Evolutionary conservation across 805 yeast genomes (phyloP), one percentile per base, ranked within the genome.

Genomic region (Blastobotrys muscicola): DNA sequence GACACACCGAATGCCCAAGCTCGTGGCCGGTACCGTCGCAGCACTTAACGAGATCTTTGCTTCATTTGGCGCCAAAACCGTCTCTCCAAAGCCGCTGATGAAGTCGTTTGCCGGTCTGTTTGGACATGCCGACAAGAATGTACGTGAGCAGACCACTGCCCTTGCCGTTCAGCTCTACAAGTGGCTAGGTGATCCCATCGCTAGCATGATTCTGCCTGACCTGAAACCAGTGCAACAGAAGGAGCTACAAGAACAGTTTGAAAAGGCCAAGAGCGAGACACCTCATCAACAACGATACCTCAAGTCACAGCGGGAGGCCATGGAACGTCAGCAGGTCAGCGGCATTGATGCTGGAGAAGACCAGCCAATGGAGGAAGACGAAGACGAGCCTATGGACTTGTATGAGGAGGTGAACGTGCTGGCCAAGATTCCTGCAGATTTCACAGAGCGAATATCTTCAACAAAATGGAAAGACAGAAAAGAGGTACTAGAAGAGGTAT

Each of bases 141-240:
- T 92, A 6, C 75, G 98, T 56, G 74, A 78, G 1, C 94, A 84
- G 57, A 76, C 96, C 2, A 71, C 80, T 4, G 68, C 70, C 36
- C 67, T 90, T 50, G 69, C 87, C 0, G 76, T 85, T 3, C 83
- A 78, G 44, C 57, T 89, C 23, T 78, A 79, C 59, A 75, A 76
- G 45, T 84, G 92, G 82, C 71, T 82, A 58, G 92, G 94, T 2
- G 74, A 65, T 14, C 60, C 76, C 0, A 64, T 85, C 34, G 78
- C 78, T 42, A 69, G 71, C 11, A 58, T 79, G 0, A 63, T 86
- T 33, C 74, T 85, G 44, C 74, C 81, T 2, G 78, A 77, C 23
- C 70, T 92, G 63, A 92, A 90, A 59, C 95, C 96, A 0, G 85
- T 87, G 14, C 97, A 90, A 61, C 90, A 85, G 62, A 83, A 81